These are phyloP conservation scores for Pyrenula aspistea DNA, from an alignment of 495 filamentous ascomycete genomes.

Conservation along the genomic window DNA sequence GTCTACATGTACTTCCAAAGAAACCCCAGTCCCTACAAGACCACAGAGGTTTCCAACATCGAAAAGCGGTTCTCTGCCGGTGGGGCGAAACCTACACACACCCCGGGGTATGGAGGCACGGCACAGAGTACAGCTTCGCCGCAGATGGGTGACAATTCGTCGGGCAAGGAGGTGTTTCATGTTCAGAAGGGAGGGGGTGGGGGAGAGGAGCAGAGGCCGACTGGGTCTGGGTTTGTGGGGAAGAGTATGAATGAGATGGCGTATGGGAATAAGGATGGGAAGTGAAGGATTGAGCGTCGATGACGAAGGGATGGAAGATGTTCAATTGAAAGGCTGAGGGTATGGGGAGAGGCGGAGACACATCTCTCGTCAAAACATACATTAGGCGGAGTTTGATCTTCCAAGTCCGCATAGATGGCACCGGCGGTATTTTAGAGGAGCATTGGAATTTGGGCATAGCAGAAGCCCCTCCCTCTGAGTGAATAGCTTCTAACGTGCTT, in stretches of 20 bases:
- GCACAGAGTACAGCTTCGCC: conserved; percentile 6
- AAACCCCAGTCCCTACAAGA: conserved; percentile 1
- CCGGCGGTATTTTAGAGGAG: too few relatives aligned
- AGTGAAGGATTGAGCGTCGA: not conserved
- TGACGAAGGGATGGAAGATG: not conserved
- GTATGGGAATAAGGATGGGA: conserved; percentile 4
- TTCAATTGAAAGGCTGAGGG: not conserved
- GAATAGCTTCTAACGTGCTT: too few relatives aligned
- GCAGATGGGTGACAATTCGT: not conserved
- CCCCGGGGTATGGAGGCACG: conserved; percentile 10
- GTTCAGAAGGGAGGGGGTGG: conserved; percentile 3
- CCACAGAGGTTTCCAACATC: conserved; percentile 16
- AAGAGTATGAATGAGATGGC: conserved; percentile 2
- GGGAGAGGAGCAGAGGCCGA: not conserved
- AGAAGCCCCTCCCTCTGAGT: too few relatives aligned
- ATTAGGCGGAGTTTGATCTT: conserved; percentile 1
- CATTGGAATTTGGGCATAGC: too few relatives aligned
- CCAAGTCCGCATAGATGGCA: too few relatives aligned
- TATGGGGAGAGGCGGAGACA: not conserved
- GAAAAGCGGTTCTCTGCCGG: conserved; percentile 16
- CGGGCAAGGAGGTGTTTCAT: conserved; percentile 13
- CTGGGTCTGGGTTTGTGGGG: not conserved
- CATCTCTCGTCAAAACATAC: not conserved
- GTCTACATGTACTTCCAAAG: not conserved
- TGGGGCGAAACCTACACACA: conserved; percentile 14